Evolutionary conservation across 768 basidiomycete species (phyloP).

Genomic region (Russula sp.): DNA sequence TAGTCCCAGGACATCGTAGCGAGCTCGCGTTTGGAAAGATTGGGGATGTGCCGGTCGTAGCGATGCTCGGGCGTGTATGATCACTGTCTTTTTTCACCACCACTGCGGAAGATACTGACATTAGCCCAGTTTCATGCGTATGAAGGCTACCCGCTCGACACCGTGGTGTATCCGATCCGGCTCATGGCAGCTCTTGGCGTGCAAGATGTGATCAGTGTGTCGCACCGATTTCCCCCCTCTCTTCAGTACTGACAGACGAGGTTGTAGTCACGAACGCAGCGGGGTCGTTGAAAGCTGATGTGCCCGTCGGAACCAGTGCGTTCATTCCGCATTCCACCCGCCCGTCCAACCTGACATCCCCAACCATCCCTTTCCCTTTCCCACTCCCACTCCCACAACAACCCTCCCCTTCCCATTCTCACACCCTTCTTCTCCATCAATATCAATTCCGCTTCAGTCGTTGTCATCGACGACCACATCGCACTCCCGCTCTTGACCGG

Average conservation of each 20-base stretch:
- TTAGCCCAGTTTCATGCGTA: slow-evolving; percentile 72
- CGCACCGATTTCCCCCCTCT: background rate
- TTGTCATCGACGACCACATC: slow-evolving; percentile 81
- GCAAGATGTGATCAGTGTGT: slow-evolving; percentile 69
- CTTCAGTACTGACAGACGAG: background rate
- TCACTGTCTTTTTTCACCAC: background rate
- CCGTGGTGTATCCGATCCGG: slow-evolving; percentile 75
- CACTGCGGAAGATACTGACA: background rate
- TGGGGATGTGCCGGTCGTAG: slow-evolving; percentile 76
- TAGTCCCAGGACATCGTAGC: slow-evolving; percentile 82
- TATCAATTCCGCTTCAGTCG: slow-evolving; percentile 50
- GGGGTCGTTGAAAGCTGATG: slow-evolving; percentile 69
- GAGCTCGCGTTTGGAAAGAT: slow-evolving; percentile 77
- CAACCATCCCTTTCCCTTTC: background rate
- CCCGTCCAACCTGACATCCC: background rate
- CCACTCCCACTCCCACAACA: background rate
- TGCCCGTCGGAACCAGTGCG: slow-evolving; percentile 77
- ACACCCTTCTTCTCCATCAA: background rate
- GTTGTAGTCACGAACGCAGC: slow-evolving; percentile 81
- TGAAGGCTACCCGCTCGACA: slow-evolving; percentile 70
- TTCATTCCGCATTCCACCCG: slow-evolving; percentile 8
- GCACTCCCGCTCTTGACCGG: slow-evolving; percentile 77
- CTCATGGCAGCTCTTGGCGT: slow-evolving; percentile 77
- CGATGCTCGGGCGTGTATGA: slow-evolving; percentile 82
- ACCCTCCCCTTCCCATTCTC: background rate